Evolutionary conservation across 2,329 filamentous ascomycete genomes (phyloP).

Genomic region (Leptographium wingfieldii): DNA sequence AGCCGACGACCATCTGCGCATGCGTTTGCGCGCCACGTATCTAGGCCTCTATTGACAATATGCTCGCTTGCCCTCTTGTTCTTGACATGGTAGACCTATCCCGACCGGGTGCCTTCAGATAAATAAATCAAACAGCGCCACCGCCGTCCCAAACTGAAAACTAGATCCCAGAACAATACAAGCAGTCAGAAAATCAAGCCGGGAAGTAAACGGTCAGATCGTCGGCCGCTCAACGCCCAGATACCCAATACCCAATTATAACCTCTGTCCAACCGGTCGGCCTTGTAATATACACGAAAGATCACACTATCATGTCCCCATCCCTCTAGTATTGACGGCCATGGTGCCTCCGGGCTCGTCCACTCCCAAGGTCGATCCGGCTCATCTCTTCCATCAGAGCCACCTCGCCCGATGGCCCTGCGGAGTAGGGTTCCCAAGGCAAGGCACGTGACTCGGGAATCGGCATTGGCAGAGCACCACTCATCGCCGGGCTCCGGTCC

Average conservation of each 20-base stretch:
- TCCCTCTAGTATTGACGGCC: constrained; percentile 1
- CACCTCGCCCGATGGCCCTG: constrained; percentile 30
- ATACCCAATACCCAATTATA: neutral
- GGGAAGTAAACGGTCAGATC: neutral
- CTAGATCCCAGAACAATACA: neutral
- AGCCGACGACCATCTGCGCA: constrained; percentile 49
- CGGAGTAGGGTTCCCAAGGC: constrained; percentile 8
- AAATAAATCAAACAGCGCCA: neutral
- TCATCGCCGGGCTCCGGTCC: constrained; percentile 18
- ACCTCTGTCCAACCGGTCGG: too few relatives aligned
- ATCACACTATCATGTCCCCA: neutral
- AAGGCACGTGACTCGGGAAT: neutral
- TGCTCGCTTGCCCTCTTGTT: too few relatives aligned
- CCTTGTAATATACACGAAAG: neutral
- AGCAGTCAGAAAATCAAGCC: neutral
- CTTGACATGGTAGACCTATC: too few relatives aligned
- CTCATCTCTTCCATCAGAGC: constrained; percentile 61
- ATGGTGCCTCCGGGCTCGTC: constrained; percentile 38
- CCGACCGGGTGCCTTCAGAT: too few relatives aligned
- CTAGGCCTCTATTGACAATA: constrained; percentile 33
- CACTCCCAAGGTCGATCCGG: constrained; percentile 51
- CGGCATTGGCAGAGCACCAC: constrained; percentile 16
- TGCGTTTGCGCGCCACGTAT: constrained; percentile 48
- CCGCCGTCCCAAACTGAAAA: neutral
- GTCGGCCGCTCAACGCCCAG: too few relatives aligned